These are phyloP conservation scores for Podaxis carcinomalis DNA, from an alignment of 768 basidiomycete genomes.

Conservation along the genomic window DNA sequence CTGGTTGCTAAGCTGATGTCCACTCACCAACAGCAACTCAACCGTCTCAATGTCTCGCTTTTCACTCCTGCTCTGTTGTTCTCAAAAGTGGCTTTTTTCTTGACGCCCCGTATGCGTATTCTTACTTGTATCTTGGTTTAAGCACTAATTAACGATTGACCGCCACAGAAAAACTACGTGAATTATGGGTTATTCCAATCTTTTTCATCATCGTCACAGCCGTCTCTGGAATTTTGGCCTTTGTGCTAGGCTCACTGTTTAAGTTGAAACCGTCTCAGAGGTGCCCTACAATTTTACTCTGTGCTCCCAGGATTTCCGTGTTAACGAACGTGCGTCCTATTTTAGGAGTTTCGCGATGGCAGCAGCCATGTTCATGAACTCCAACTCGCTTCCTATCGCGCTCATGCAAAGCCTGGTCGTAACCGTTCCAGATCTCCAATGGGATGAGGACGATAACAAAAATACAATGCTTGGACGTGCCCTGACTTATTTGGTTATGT, in stretches of 20 bases:
- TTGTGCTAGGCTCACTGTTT: constrained; percentile 55
- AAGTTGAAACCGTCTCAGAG: constrained; percentile 73
- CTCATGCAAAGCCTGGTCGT: constrained; percentile 87
- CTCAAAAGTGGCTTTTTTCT: constrained; percentile 92
- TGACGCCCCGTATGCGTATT: constrained; percentile 59
- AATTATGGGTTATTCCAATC: constrained; percentile 82
- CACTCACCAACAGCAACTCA: constrained; percentile 55
- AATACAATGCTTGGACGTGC: constrained; percentile 91
- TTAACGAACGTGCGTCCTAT: constrained; percentile 1
- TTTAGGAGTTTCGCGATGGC: constrained; percentile 74
- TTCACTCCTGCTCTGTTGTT: constrained; percentile 88
- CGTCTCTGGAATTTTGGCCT: constrained; percentile 69
- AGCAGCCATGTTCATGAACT: constrained; percentile 89
- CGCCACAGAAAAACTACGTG: constrained; percentile 60
- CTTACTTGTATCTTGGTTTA: neutral
- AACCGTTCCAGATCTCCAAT: constrained; percentile 78
- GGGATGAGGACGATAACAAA: constrained; percentile 75
- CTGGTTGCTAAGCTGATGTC: neutral
- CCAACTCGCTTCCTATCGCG: constrained; percentile 92
- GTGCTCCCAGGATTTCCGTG: neutral
- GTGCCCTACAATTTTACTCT: constrained; percentile 32
- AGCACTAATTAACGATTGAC: neutral
- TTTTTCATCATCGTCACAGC: constrained; percentile 78
- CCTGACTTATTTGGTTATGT: constrained; percentile 84
- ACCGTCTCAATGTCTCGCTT: constrained; percentile 80